These are phyloP conservation scores for Oryza glumipatula DNA, from an alignment of 176 grass and related monocot species.

Conservation along the genomic window DNA sequence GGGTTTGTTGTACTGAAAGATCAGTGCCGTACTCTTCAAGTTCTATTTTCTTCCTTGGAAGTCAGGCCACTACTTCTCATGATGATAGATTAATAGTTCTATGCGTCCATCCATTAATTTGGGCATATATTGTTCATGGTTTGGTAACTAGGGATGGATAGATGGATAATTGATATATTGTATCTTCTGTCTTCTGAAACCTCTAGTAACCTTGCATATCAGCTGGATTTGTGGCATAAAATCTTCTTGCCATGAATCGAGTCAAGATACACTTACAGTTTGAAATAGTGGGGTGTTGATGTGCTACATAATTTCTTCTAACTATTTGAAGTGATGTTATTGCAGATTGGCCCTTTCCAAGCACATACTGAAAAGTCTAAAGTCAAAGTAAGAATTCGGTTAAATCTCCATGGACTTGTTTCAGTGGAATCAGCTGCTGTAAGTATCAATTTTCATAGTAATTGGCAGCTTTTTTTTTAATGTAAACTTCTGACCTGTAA, in stretches of 20 bases:
- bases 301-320: conserved; percentile 20
- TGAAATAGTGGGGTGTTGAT: conserved; percentile 4
- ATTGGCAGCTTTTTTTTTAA: conserved; percentile 9
- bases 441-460: conserved; percentile 49
- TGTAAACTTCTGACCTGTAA: conserved; percentile 41
- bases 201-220: neutral
- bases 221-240: conserved; percentile 8
- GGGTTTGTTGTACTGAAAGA: neutral
- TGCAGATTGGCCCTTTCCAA: conserved; percentile 94
- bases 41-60: neutral
- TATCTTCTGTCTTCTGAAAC: conserved; percentile 9
- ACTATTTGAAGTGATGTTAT: conserved; percentile 21
- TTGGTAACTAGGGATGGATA: neutral
- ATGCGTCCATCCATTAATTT: neutral
- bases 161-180: conserved; percentile 4
- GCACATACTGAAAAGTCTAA: conserved; percentile 58
- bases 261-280: conserved; percentile 30
- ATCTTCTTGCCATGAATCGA: conserved; percentile 6
- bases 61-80: neutral
- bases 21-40: neutral
- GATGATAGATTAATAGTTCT: neutral
- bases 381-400: conserved; percentile 82
- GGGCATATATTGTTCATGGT: neutral
- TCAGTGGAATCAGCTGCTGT: conserved; percentile 84
- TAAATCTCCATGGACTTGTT: conserved; percentile 97